Evolutionary conservation across 2,329 filamentous ascomycete genomes (phyloP).

Genomic region (Fusarium hostae): DNA sequence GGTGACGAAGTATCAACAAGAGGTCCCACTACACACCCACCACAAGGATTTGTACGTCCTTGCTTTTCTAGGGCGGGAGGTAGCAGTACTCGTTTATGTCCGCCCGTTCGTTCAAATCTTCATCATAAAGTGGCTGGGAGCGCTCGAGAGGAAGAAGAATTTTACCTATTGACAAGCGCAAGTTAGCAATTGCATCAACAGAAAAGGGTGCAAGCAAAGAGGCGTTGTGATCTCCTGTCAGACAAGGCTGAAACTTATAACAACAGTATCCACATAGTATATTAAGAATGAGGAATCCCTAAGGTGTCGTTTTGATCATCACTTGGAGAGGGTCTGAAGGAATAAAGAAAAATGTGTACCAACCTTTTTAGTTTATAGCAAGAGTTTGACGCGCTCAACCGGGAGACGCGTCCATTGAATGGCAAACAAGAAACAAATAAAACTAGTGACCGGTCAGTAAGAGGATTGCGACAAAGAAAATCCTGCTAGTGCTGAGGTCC

Average conservation of each 20-base stretch:
- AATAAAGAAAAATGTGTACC: slow-evolving; percentile 39
- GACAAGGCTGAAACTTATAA: slow-evolving; percentile 76
- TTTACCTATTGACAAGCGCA: slow-evolving; percentile 56
- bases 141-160: slow-evolving; percentile 16
- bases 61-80: slow-evolving; percentile 63
- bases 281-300: slow-evolving; percentile 77
- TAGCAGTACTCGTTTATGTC: slow-evolving; percentile 70
- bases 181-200: slow-evolving; percentile 51
- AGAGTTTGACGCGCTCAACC: neutral
- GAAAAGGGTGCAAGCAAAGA: slow-evolving; percentile 19
- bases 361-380: slow-evolving; percentile 58
- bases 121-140: slow-evolving; percentile 60
- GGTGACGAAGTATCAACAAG: slow-evolving; percentile 75
- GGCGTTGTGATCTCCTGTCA: slow-evolving; percentile 59
- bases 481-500: slow-evolving; percentile 32
- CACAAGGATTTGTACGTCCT: slow-evolving; percentile 72
- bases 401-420: slow-evolving; percentile 14
- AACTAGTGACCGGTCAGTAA: slow-evolving; percentile 33
- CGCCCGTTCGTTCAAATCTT: slow-evolving; percentile 77
- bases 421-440: neutral
- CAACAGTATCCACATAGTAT: slow-evolving; percentile 71
- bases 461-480: neutral
- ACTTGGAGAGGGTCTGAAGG: slow-evolving; percentile 51
- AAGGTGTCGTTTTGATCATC: slow-evolving; percentile 71
- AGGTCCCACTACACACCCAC: slow-evolving; percentile 61